Percentiles rank a stretch among this genome's conserved stretches.
These are phyloP conservation scores for Graphium sp. DNA, from an alignment of 2,329 filamentous ascomycete genomes.

Conservation along the genomic window DNA sequence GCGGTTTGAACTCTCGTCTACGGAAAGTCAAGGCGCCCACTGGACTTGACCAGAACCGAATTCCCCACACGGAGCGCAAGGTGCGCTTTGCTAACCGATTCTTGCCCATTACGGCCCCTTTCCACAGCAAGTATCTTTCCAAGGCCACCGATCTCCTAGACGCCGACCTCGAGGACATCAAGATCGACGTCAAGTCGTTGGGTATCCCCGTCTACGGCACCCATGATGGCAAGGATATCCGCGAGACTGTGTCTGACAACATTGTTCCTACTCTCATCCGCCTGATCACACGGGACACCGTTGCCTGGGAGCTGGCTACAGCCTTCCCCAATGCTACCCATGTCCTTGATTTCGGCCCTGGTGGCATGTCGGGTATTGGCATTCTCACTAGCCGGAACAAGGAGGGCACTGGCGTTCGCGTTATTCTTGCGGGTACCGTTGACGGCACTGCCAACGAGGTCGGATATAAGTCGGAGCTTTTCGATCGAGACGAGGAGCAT, in stretches of 20 bases:
- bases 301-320: constrained; percentile 93
- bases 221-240: constrained; percentile 71
- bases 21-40: constrained; percentile 96
- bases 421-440: constrained; percentile 88
- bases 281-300: constrained; percentile 86
- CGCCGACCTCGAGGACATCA: constrained; percentile 70
- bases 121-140: constrained; percentile 88
- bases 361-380: constrained; percentile 90
- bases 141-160: constrained; percentile 71
- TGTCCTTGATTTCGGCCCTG: constrained; percentile 90
- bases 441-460: constrained; percentile 81
- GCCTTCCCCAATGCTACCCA: constrained; percentile 83
- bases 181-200: constrained; percentile 56
- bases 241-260: constrained; percentile 52
- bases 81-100: constrained; percentile 94
- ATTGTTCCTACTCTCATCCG: constrained; percentile 75
- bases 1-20: constrained; percentile 86
- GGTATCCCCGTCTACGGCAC: constrained; percentile 83
- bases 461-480: constrained; percentile 94
- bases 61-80: constrained; percentile 92
- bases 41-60: constrained; percentile 87
- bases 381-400: constrained; percentile 97
- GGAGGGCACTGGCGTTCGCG: constrained; percentile 91
- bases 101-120: constrained; percentile 90
- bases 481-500: constrained; percentile 88